Evolutionary conservation across 2,329 filamentous ascomycete species (phyloP), one percentile per base, ranked within the genome.

Genomic region (Paecilomyces sp.): DNA sequence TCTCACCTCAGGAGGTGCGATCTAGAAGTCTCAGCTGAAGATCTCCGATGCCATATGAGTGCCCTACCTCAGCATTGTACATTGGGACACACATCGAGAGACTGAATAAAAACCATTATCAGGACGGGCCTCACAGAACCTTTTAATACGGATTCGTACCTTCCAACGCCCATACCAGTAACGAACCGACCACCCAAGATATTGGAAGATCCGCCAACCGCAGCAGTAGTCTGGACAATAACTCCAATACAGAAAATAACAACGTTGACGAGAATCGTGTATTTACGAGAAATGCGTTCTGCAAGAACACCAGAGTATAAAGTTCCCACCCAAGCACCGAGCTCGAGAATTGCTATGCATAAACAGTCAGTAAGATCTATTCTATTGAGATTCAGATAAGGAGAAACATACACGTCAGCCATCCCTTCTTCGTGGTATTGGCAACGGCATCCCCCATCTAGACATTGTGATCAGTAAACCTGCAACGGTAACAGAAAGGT

Each of bases 131-230:
- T 25, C 22, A 9, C 22, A 31, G 11, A 53, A 36, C 3, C 18
- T 56, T 28, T n/a, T 7, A 2, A 22, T 11, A 51, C 54, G n/a
- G 18, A 18, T 54, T 18, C 54, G 34, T 67, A 73, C 74, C 77
- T 79, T 61, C 80, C 79, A 41, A 88, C 90, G 18, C 79, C 80
- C 60, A 80, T 68, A 59, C 80, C 80, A 41, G 79, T 79, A 63
- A 91, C 79, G 68, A 91, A 91, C 13, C 89, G 81, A 3, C 89
- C 89, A 34, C 81, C 89, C 0, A 91, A 77, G 63, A 91, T 90
- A 3, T 81, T 79, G 53, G 83, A 77, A 62, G 81, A 80, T 0
- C 85, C 85, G 3, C 74, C 82, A 1, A 68, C 67, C 31, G 56
- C 56, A 2, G 88, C 84, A 1, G 83, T 86, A 1, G 83, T 80